Base-by-base conservation (phyloP, 177 flowering plant genomes). In the Telopea speciosissima region DNA sequence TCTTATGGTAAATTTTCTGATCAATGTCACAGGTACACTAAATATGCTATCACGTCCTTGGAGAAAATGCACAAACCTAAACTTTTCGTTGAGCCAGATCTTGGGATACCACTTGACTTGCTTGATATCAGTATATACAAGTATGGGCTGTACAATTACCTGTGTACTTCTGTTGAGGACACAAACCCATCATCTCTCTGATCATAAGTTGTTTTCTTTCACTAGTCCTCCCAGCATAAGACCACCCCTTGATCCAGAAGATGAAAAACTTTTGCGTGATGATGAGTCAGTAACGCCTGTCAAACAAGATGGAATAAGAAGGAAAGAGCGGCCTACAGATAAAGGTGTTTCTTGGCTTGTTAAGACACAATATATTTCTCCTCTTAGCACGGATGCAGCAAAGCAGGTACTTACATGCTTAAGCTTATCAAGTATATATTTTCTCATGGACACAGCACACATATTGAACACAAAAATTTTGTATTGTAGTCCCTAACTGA, bases 301-400 rank as follows among this genome's bases (percentile, higher is more conserved):
- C 28, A 95, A 88, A 73, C 82, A 81, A 65, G 87, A 91, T 70
- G 97, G 98, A 68, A 84, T 95, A 62, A 90, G 76, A 81, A 87
- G 76, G 73, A 95, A 95, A 80, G 99, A 91, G 62, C 77, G 99
- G 63, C 99, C 98, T 0, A 95, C 97, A 45, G 99, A 95, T 76
- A 86, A 89, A 87, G 99, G 98, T 72, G 85, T 95, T 73, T 86
- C 98, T 28, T 95, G 98, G 99, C 88, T 95, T 45, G 98, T 93
- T 25, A 95, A 95, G 74, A 91, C 98, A 22, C 98, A 95, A 73
- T 95, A 93, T 66, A 93, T 93, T 59, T 95, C 99, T 75, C 89
- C 98, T 68, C 84, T 95, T 49, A 91, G 94, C 83, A 84, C 77
- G 76, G 98, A 93, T 6, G 83, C 94, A 25, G 75, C 93, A 62